phyloP scores from a whole-genome alignment of 768 basidiomycete species.

The Saitozyma sp. region DNA sequence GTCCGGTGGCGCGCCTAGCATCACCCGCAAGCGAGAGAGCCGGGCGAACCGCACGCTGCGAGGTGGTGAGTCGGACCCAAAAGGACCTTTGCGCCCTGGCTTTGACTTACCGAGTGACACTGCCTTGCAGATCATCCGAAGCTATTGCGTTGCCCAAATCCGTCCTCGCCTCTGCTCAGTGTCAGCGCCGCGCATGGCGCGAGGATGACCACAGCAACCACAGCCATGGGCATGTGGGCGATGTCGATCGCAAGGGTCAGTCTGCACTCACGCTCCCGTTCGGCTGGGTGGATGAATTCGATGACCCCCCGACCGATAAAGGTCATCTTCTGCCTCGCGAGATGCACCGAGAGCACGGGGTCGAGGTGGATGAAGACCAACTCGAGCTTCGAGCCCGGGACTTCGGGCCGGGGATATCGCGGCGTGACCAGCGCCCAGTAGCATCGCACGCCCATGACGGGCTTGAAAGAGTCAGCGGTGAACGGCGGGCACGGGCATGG shows the following conservation, averaged over 20 bases:
- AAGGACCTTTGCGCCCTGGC: neutral
- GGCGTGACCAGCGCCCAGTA: slow-evolving; percentile 44
- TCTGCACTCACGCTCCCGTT: slow-evolving; percentile 46
- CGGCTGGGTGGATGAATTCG: slow-evolving; percentile 52
- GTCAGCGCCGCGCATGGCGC: too few species aligned
- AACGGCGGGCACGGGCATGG: too few species aligned
- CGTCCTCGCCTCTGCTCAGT: slow-evolving; percentile 38
- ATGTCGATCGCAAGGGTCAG: neutral
- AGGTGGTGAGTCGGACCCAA: neutral
- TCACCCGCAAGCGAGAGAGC: slow-evolving; percentile 44
- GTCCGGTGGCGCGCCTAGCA: slow-evolving; percentile 45
- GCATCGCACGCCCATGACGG: slow-evolving; percentile 34
- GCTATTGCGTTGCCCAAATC: slow-evolving; percentile 46
- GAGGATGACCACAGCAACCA: too few species aligned
- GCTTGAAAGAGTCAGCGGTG: too few species aligned
- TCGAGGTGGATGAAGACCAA: slow-evolving; percentile 50
- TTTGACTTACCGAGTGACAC: slow-evolving; percentile 48
- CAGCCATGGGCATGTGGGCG: too few species aligned
- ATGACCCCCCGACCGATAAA: slow-evolving; percentile 50
- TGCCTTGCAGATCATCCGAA: slow-evolving; percentile 49
- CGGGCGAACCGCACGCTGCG: slow-evolving; percentile 51
- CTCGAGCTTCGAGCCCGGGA: slow-evolving; percentile 34
- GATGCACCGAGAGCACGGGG: slow-evolving; percentile 48
- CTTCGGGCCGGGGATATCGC: slow-evolving; percentile 16
- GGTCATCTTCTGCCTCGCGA: slow-evolving; percentile 42